Percentiles rank a stretch among this genome's conserved stretches.
phyloP scores from a whole-genome alignment of 1,284 basidiomycete genomes.

The Xanthoconium separans region DNA sequence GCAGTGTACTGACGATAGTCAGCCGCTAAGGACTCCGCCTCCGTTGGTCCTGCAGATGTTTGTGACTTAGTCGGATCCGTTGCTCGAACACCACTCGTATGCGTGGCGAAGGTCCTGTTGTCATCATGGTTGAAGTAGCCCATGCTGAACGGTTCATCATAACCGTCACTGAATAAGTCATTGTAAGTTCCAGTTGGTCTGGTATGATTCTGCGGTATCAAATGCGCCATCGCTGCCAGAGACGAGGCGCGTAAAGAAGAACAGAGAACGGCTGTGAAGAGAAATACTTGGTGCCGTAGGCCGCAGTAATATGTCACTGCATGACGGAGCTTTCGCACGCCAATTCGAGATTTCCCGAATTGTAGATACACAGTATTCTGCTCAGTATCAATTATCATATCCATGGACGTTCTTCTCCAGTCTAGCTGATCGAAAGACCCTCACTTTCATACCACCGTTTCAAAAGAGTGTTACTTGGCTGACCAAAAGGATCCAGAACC shows the following conservation, averaged over 20 bases:
- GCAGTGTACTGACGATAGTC: conserved; percentile 24
- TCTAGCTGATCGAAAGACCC: conserved; percentile 31
- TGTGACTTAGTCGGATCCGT: conserved; percentile 6
- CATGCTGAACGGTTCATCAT: conserved; percentile 23
- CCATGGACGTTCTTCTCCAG: not conserved
- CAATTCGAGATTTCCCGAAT: too few species aligned
- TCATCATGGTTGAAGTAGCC: conserved; percentile 18
- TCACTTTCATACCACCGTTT: conserved; percentile 41
- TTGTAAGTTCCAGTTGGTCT: conserved; percentile 6
- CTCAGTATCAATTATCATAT: not conserved
- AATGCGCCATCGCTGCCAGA: conserved; percentile 28
- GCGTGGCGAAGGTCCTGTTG: conserved; percentile 20
- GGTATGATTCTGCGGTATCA: conserved; percentile 8
- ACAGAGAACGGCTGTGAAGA: not conserved
- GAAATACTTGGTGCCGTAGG: not conserved
- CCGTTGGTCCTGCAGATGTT: conserved; percentile 14
- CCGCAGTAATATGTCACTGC: not conserved
- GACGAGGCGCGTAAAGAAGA: conserved; percentile 10
- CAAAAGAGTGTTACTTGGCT: conserved; percentile 41
- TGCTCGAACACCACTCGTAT: conserved; percentile 19
- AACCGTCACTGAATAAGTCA: conserved; percentile 31
- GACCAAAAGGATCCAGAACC: conserved; percentile 43
- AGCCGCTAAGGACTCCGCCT: conserved; percentile 28
- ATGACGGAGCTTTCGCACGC: conserved; percentile 21
- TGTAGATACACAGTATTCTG: not conserved